Evolutionary conservation across 441 rosid species (phyloP).

Genomic region (Hura crepitans): DNA sequence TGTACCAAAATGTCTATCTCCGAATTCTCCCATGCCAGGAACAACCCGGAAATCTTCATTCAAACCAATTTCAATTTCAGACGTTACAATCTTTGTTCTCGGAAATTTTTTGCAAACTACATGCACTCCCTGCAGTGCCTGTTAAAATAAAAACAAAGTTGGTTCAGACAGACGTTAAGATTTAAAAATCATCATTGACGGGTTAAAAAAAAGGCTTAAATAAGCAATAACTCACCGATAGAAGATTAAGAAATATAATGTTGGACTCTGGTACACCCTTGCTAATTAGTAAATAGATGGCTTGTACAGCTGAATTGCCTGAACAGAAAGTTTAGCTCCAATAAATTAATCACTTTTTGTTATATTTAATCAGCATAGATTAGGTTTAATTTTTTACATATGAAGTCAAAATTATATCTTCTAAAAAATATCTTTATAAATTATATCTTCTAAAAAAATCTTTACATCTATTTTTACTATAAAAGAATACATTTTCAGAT

Average conservation of each 20-base stretch:
- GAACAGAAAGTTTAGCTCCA: neutral
- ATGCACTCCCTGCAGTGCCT: slow-evolving; percentile 87
- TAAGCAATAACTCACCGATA: slow-evolving; percentile 54
- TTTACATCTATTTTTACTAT: too few relatives aligned
- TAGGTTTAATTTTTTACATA: too few relatives aligned
- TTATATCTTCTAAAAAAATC: too few relatives aligned
- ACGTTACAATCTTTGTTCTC: slow-evolving; percentile 68
- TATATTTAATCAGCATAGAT: neutral
- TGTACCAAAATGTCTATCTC: slow-evolving; percentile 81
- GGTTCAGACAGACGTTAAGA: neutral
- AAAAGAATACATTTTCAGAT: too few relatives aligned
- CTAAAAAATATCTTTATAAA: too few relatives aligned
- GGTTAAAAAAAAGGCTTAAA: slow-evolving; percentile 3
- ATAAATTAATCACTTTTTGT: neutral
- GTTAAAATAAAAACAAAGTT: slow-evolving; percentile 9
- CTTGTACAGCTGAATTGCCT: slow-evolving; percentile 80
- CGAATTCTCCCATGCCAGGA: slow-evolving; percentile 87
- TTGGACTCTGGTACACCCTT: slow-evolving; percentile 77
- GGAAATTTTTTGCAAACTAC: slow-evolving; percentile 67
- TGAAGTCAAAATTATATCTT: too few relatives aligned
- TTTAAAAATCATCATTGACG: neutral
- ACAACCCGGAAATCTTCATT: slow-evolving; percentile 49
- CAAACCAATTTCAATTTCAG: slow-evolving; percentile 64
- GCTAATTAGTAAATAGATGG: slow-evolving; percentile 62
- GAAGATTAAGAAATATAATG: slow-evolving; percentile 88